Base-by-base conservation (phyloP, 139 green algal species). In the Chlamydomonas sp. region DNA sequence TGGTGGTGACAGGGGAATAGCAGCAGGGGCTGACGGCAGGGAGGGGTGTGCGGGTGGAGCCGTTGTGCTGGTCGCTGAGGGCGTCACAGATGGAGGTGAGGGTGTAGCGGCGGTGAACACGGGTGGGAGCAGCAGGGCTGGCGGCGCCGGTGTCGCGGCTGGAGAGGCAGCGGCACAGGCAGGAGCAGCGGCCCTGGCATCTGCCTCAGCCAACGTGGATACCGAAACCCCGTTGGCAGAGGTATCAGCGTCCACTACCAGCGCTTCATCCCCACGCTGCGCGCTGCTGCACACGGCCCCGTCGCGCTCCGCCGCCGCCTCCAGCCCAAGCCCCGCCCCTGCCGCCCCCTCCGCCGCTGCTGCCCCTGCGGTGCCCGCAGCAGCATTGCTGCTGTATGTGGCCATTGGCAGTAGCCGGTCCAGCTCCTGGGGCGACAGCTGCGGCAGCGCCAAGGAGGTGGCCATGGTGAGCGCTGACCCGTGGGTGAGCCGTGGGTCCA, bases 331-430 rank as follows among this genome's bases (percentile, higher is more conserved):
- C 1, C 77, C 77, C 5, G 17, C 60, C 8, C 77, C 60, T 81
- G 60, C 60, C 31, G 60, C 77, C 69, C 77, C 60, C 5, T 18
- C 69, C 1, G 17, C 17, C 2, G 16, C 77, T 69, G 16, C 64
- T 84, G 79, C 79, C 79, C 2, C 31, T 64, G n/a, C 8, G 79
- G 64, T 49, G 79, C 79, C 31, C 12, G 71, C 9, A 64, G n/a
- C 79, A 84, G 64, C 64, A 64, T 76, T 4, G 66, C 80, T 58
- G 80, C 31, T 85, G 80, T 85, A 85, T 3, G 58, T 58, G 3
- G 68, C 80, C 68, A 78, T 67, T 9, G 80, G 80, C 80, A 85
- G 80, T 18, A 60, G 17, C 31, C 31, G 31, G 64, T 85, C 63
- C 63, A 85, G 20, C 49, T 85, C 64, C 6, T 66, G 49, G 12